These are phyloP conservation scores for Geranium brycei DNA, from an alignment of 345 rosid genomes.

Conservation along the genomic window DNA sequence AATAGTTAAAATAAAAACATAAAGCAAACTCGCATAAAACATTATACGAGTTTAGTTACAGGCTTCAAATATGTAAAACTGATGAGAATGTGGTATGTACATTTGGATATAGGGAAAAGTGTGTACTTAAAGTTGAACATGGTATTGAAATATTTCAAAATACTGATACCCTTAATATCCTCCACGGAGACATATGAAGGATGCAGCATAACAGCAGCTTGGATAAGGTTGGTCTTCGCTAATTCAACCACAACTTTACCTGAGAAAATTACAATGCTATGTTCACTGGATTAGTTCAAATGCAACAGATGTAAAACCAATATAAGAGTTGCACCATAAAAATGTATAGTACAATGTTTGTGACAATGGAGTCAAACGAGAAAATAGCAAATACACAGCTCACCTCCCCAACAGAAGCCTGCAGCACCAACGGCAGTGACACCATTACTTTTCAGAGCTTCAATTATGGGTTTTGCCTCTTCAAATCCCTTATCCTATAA, in stretches of 20 bases:
- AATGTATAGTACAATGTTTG: no score
- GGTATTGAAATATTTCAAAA: background rate
- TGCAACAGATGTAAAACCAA: background rate
- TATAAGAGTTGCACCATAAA: background rate
- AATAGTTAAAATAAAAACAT: background rate
- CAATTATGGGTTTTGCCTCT: conserved; percentile 49
- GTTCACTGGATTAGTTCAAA: background rate
- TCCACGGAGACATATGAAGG: conserved; percentile 57
- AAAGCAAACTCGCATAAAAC: background rate
- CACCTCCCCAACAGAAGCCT: conserved; percentile 41
- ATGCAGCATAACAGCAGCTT: conserved; percentile 62
- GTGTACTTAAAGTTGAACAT: background rate
- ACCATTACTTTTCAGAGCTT: conserved; percentile 55
- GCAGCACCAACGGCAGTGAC: conserved; percentile 31
- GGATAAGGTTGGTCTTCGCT: conserved; percentile 37
- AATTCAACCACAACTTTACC: conserved; percentile 71
- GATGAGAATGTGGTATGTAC: no score
- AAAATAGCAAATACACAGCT: conserved; percentile 1
- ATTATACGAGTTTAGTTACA: no score
- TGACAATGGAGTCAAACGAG: background rate
- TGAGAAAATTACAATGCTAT: conserved; percentile 14
- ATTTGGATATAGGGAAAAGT: no score
- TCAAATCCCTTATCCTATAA: conserved; percentile 63
- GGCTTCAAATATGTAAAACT: background rate
- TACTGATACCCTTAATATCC: conserved; percentile 53